A percentile compares a stretch with the other conserved stretches of the same genome.
Evolutionary conservation across 257 asterid species (phyloP).

Genomic region (Lithospermum erythrorhizon): DNA sequence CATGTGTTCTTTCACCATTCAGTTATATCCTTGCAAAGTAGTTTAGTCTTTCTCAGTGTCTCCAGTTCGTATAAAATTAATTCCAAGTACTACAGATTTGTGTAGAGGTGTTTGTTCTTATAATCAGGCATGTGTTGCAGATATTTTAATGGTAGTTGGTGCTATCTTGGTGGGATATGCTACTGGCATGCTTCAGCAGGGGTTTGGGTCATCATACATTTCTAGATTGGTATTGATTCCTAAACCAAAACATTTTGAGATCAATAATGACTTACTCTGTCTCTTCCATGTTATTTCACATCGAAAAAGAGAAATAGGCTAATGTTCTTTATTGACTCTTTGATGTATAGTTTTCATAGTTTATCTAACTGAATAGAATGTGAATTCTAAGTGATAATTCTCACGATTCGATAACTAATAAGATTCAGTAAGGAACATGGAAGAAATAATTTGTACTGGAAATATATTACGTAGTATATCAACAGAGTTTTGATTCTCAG

Average conservation of each 20-base stretch:
- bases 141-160: slow-evolving; percentile 79
- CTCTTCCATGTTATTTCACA: not conserved
- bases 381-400: no score
- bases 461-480: no score
- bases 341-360: no score
- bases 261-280: not conserved
- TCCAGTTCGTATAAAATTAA: not conserved
- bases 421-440: no score
- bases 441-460: no score
- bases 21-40: not conserved
- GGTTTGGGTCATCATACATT: slow-evolving; percentile 66
- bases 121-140: slow-evolving; percentile 35
- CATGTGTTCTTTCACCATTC: not conserved
- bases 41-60: not conserved
- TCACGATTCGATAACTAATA: no score
- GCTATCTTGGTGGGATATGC: slow-evolving; percentile 68
- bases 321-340: no score
- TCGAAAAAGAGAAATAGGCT: no score
- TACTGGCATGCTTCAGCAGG: slow-evolving; percentile 72
- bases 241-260: not conserved
- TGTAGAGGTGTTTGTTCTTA: slow-evolving; percentile 6
- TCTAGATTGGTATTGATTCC: slow-evolving; percentile 39
- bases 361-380: no score
- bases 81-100: not conserved
- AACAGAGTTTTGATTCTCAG: no score